These are phyloP conservation scores for Trichoderma endophyticum DNA, from an alignment of 2,329 filamentous ascomycete genomes.

Conservation along the genomic window DNA sequence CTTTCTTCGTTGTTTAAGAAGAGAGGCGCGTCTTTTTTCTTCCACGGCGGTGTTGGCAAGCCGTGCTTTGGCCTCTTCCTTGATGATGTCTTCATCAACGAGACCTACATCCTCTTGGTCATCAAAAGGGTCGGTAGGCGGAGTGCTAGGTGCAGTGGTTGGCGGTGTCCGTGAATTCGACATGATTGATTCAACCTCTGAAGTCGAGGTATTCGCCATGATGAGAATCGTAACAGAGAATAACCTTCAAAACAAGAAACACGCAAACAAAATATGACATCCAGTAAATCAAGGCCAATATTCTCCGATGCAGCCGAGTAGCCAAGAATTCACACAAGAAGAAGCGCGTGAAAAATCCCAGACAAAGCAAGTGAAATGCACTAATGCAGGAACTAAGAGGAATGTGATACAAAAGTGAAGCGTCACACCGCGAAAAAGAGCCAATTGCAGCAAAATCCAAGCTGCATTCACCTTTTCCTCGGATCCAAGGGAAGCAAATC, in stretches of 20 bases:
- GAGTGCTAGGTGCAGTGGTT: constrained; percentile 39
- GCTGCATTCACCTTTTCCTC: background rate
- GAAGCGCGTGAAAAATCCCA: background rate
- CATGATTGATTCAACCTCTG: constrained; percentile 32
- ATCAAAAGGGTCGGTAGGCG: constrained; percentile 25
- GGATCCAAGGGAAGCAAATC: background rate
- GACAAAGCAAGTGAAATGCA: background rate
- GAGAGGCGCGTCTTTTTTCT: constrained; percentile 41
- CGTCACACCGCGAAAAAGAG: background rate
- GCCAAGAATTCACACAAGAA: background rate
- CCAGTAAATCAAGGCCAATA: background rate
- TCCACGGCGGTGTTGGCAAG: constrained; percentile 47
- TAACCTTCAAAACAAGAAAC: background rate
- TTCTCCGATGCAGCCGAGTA: background rate
- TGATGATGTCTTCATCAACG: constrained; percentile 31
- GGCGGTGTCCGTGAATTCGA: constrained; percentile 29
- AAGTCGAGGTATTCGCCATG: constrained; percentile 33
- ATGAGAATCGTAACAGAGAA: background rate
- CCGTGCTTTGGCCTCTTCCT: constrained; percentile 37
- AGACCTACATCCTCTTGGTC: constrained; percentile 22
- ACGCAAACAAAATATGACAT: background rate
- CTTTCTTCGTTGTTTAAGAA: constrained; percentile 40
- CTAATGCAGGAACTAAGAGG: background rate
- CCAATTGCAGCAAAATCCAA: background rate
- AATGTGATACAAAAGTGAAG: constrained; percentile 4